These are phyloP conservation scores for Sordariomycetes sp. DNA, from an alignment of 2,329 filamentous ascomycete genomes.

Conservation along the genomic window DNA sequence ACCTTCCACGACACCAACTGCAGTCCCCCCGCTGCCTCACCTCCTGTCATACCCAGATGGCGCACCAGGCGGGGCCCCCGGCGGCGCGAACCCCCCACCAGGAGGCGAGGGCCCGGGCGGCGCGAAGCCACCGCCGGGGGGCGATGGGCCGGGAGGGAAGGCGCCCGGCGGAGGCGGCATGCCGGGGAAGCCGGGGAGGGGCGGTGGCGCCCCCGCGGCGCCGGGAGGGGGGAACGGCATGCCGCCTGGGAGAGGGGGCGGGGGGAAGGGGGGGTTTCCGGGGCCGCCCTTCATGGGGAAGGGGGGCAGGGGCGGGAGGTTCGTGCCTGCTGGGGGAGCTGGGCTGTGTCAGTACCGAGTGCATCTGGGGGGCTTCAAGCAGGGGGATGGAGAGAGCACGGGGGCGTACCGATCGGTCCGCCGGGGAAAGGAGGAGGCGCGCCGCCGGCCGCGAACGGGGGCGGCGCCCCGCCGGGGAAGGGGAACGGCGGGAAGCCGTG, in stretches of 20 bases:
- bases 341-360: not conserved
- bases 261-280: slow-evolving; percentile 8
- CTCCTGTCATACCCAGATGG: slow-evolving; percentile 11
- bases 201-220: slow-evolving; percentile 11
- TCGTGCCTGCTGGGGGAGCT: not conserved
- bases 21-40: not conserved
- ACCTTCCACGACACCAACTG: not conserved
- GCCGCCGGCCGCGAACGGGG: slow-evolving; percentile 28
- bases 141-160: slow-evolving; percentile 11
- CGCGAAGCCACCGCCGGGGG: not conserved
- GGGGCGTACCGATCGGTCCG: slow-evolving; percentile 9
- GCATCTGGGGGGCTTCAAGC: not conserved
- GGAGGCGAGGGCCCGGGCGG: slow-evolving; percentile 7
- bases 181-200: slow-evolving; percentile 11
- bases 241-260: slow-evolving; percentile 23
- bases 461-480: slow-evolving; percentile 48
- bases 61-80: slow-evolving; percentile 1
- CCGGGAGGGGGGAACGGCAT: slow-evolving; percentile 27
- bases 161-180: slow-evolving; percentile 7
- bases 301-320: slow-evolving; percentile 20
- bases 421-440: slow-evolving; percentile 13
- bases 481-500: slow-evolving; percentile 41
- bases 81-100: not conserved
- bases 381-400: slow-evolving; percentile 21
- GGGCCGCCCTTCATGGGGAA: slow-evolving; percentile 23